A percentile compares a stretch with the other conserved stretches of the same genome.
phyloP scores from a whole-genome alignment of 2,329 filamentous ascomycete species.

The Alternaria sp. region DNA sequence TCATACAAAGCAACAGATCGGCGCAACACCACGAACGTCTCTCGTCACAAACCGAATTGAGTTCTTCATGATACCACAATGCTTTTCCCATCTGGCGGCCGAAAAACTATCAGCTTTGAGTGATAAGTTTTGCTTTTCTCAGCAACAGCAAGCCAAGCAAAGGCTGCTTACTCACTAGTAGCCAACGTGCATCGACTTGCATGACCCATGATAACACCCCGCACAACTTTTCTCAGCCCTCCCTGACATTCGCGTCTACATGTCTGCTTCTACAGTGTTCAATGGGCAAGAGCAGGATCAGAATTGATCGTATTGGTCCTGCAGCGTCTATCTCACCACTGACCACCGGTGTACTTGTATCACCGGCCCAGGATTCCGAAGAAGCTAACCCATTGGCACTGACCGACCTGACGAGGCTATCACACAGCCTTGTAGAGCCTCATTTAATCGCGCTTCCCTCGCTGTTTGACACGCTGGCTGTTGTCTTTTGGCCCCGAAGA shows the following conservation, averaged over 20 bases:
- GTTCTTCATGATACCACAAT: not conserved
- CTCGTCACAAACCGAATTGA: not conserved
- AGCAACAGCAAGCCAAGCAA: not conserved
- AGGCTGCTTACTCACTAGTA: conserved; percentile 1
- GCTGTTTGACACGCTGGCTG: not conserved
- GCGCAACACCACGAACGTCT: conserved; percentile 5
- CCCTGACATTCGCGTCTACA: not conserved
- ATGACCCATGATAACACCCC: conserved; percentile 1
- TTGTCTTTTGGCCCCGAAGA: not conserved
- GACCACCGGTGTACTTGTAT: not conserved
- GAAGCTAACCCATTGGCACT: conserved; percentile 14
- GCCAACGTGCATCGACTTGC: conserved; percentile 1
- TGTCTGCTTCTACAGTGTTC: not conserved
- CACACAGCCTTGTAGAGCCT: conserved; percentile 1
- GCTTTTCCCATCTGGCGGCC: not conserved
- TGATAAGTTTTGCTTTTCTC: not conserved
- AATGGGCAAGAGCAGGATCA: not conserved
- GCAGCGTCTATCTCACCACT: conserved; percentile 2
- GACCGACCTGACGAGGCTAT: conserved; percentile 13
- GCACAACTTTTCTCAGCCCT: conserved; percentile 6
- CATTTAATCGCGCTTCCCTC: not conserved
- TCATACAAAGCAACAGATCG: conserved; percentile 1
- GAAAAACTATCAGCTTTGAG: no score
- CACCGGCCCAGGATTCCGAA: not conserved
- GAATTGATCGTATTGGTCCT: no score